Evolutionary conservation across 2,329 filamentous ascomycete genomes (phyloP), one percentile per base, ranked within the genome.

Genomic region (Hirsutella minnesotensis): DNA sequence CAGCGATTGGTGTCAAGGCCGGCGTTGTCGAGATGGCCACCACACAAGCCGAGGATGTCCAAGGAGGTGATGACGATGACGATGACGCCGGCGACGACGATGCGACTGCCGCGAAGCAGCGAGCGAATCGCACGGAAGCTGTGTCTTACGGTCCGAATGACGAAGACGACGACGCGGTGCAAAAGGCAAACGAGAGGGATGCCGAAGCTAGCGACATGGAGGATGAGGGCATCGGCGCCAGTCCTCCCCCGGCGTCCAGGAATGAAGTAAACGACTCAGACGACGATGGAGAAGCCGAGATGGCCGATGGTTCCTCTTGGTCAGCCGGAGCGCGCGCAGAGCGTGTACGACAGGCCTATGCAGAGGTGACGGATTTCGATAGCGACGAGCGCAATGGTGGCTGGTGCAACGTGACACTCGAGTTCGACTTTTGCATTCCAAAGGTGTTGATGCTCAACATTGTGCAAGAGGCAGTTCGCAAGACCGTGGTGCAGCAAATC

Each of bases 381-480:
- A 94, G 89, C 59, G 84, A 95, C 61, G 79, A 87, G 53, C 70
- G 70, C 44, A 67, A 68, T 16, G 89, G 87, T 49, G 74, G 74
- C 34, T 84, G 79, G 69, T 94, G 86, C 63, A 76, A 82, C 50
- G 78, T 96, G 55, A 84, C 83, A 15, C 76, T 96, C 46, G 86
- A 83, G 62, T 95, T 94, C 59, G 79, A 86, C 49, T 77, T 82
- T 35, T 69, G 76, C 36, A 83, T 83, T 13, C 85, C 90, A 49
- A 98, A 98, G 67, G 74, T 98, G 39, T 77, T 98, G 46, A 92
- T 98, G 76, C 79, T 96, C 45, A 86, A 85, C 54, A 72, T 96
- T 45, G 85, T 96, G 43, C 88, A 96, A 62, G 75, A 80, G 15
- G 86, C 86, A 12, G 79, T 86, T 42, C 78, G 78, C 49, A 79